Evolutionary conservation across 192 early-diverging fungal genomes (phyloP).

Genomic region (Funneliformis mosseae): DNA sequence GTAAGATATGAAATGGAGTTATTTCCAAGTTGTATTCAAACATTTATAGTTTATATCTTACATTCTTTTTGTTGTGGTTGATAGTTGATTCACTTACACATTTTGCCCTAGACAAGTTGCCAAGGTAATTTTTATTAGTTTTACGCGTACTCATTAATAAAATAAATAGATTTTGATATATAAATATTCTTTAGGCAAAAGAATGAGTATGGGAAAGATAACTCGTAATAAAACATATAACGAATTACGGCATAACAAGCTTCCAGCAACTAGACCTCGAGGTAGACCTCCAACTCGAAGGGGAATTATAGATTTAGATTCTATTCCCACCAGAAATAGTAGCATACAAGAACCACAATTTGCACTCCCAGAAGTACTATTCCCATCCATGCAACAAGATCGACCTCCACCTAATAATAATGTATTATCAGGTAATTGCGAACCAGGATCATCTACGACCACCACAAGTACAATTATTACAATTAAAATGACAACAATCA

Average conservation of each 20-base stretch:
- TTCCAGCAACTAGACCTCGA: background rate
- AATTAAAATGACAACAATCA: slow-evolving; percentile 15
- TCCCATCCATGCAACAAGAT: background rate
- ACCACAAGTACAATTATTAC: slow-evolving; percentile 22
- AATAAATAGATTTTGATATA: background rate
- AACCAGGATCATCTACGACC: slow-evolving; percentile 6
- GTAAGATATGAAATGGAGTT: background rate
- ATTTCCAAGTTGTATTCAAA: background rate
- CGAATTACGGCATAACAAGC: background rate
- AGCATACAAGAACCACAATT: background rate
- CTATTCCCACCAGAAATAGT: background rate
- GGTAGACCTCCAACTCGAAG: background rate
- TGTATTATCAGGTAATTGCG: background rate
- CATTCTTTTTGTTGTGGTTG: background rate
- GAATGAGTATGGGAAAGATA: background rate
- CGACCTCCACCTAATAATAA: background rate
- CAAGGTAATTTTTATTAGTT: background rate
- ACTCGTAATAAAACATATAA: background rate
- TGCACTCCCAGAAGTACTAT: background rate
- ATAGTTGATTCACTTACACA: background rate
- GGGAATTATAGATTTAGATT: background rate
- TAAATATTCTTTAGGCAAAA: background rate
- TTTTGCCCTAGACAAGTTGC: background rate
- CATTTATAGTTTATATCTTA: background rate
- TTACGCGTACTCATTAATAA: background rate